phyloP scores from a whole-genome alignment of 2,329 filamentous ascomycete genomes.

The Alternaria sp. region DNA sequence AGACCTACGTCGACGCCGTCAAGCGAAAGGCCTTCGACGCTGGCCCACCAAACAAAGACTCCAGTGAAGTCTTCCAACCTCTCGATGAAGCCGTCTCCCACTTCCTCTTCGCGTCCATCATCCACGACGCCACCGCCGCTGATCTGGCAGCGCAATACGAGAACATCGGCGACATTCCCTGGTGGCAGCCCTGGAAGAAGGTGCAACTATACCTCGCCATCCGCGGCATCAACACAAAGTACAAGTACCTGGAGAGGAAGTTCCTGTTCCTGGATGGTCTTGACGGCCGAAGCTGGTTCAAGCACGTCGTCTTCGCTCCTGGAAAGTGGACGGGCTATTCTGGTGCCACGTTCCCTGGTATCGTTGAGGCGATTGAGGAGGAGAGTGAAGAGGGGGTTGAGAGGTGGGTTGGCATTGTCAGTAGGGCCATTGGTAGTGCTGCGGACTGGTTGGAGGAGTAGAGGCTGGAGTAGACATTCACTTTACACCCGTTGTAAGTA shows the following conservation, averaged over 20 bases:
- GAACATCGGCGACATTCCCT: conserved; percentile 64
- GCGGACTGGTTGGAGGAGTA: conserved; percentile 39
- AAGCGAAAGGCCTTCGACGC: conserved; percentile 41
- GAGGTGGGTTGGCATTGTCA: conserved; percentile 54
- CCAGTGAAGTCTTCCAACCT: conserved; percentile 50
- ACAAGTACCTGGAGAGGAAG: conserved; percentile 81
- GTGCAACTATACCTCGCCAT: conserved; percentile 69
- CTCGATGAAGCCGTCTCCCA: conserved; percentile 58
- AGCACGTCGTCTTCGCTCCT: conserved; percentile 92
- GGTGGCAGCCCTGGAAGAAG: conserved; percentile 78
- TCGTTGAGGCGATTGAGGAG: conserved; percentile 67
- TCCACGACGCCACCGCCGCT: conserved; percentile 60
- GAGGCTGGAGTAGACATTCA: background rate
- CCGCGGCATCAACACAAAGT: conserved; percentile 74
- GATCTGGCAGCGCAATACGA: conserved; percentile 56
- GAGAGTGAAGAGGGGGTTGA: conserved; percentile 46
- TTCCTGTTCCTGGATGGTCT: conserved; percentile 80
- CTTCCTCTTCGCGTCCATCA: conserved; percentile 56
- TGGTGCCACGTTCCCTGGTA: conserved; percentile 70
- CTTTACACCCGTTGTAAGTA: background rate
- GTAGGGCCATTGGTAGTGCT: conserved; percentile 43
- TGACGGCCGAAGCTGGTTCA: conserved; percentile 85
- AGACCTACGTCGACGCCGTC: conserved; percentile 51
- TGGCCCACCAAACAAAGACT: conserved; percentile 1
- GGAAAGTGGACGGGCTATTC: conserved; percentile 91